These are phyloP conservation scores for Fabrea salina DNA, from an alignment of 169 alveolate species.

Conservation along the genomic window DNA sequence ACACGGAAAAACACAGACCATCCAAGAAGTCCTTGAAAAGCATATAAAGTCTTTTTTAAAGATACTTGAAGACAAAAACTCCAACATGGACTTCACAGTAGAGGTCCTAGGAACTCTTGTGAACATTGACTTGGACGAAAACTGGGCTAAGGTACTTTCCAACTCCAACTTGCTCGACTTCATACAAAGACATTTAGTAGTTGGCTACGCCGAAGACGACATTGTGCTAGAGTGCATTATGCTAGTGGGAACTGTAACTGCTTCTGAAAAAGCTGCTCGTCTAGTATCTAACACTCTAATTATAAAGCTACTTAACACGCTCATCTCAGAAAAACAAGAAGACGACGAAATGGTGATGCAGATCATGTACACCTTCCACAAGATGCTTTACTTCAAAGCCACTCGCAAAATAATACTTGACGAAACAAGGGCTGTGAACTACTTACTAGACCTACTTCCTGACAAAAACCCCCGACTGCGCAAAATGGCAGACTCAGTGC, in stretches of 20 bases:
- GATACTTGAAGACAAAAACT: conserved; percentile 67
- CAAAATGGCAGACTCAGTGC: conserved; percentile 56
- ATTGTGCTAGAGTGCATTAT: conserved; percentile 73
- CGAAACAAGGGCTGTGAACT: conserved; percentile 65
- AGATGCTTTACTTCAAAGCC: conserved; percentile 69
- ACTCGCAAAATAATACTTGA: conserved; percentile 70
- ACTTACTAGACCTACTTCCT: conserved; percentile 61
- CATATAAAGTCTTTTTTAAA: conserved; percentile 47
- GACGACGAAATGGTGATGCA: conserved; percentile 80
- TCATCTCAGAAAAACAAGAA: conserved; percentile 75
- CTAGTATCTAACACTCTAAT: conserved; percentile 56
- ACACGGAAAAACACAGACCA: conserved; percentile 45
- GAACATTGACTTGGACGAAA: conserved; percentile 62
- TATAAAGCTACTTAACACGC: conserved; percentile 56
- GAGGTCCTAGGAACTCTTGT: conserved; percentile 77
- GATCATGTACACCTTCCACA: conserved; percentile 67
- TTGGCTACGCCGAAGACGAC: conserved; percentile 79
- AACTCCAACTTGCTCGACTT: conserved; percentile 68
- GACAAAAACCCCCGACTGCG: conserved; percentile 74
- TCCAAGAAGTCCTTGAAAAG: conserved; percentile 43
- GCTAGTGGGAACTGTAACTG: conserved; percentile 67
- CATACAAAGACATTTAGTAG: conserved; percentile 65
- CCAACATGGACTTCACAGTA: conserved; percentile 67
- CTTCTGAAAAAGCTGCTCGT: conserved; percentile 59
- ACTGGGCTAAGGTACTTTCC: conserved; percentile 45